Conservation (phyloP, 305 asterid species). For the Fraxinus platypoda region DNA sequence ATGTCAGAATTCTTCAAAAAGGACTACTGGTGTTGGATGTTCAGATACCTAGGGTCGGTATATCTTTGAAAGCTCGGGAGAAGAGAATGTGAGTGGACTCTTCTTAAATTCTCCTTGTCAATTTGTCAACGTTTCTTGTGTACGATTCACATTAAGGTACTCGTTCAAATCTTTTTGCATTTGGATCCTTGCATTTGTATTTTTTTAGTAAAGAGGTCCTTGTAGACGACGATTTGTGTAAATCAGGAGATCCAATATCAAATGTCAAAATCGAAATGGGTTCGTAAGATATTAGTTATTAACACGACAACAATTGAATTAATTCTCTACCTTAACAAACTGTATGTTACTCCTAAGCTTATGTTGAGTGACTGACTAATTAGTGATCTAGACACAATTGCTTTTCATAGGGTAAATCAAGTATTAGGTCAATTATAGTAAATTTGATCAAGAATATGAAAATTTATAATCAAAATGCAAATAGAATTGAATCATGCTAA, state of each 20-base stretch:
- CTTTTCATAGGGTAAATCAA: neutral
- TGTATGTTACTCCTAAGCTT: neutral
- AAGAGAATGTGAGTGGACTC: neutral
- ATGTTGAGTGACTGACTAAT: neutral
- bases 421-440: neutral
- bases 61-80: neutral
- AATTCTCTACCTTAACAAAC: neutral
- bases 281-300: neutral
- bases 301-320: neutral
- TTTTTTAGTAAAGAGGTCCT: neutral
- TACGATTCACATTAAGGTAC: neutral
- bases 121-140: neutral
- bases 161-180: neutral
- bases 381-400: neutral
- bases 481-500: too few species aligned
- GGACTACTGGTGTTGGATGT: neutral
- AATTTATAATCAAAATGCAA: too few species aligned
- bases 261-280: neutral
- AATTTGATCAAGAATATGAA: neutral
- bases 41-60: neutral
- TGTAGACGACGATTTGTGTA: neutral
- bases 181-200: neutral
- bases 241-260: neutral
- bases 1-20: neutral
- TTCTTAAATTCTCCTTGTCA: neutral